phyloP scores from a whole-genome alignment of 495 filamentous ascomycete species.

The Penicillium soppii region DNA sequence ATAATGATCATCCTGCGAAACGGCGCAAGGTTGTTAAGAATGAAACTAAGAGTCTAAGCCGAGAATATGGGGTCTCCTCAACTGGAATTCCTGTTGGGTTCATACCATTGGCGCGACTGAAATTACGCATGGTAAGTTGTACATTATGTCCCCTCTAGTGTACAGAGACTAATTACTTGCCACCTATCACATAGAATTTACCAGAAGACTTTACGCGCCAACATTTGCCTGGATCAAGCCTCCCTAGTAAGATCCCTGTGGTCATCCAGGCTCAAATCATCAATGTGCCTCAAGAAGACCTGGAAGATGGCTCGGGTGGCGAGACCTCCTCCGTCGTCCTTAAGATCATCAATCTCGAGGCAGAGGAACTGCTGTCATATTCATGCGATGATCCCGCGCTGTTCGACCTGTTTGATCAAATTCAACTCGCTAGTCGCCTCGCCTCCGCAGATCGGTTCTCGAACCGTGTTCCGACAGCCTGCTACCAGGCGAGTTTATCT shows the following conservation, averaged over 20 bases:
- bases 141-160: not conserved
- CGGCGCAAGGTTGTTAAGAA: slow-evolving; percentile 34
- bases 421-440: slow-evolving; percentile 20
- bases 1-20: slow-evolving; percentile 28
- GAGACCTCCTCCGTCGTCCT: slow-evolving; percentile 21
- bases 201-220: not conserved
- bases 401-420: slow-evolving; percentile 18
- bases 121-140: slow-evolving; percentile 33
- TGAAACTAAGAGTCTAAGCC: slow-evolving; percentile 18
- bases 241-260: slow-evolving; percentile 27
- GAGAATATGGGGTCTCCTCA: slow-evolving; percentile 17
- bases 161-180: slow-evolving; percentile 8
- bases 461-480: slow-evolving; percentile 22
- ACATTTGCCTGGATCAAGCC: not conserved
- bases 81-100: slow-evolving; percentile 30
- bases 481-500: slow-evolving; percentile 35
- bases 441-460: slow-evolving; percentile 27
- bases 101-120: slow-evolving; percentile 37
- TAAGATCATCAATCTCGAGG: slow-evolving; percentile 4
- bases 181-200: not conserved
- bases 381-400: slow-evolving; percentile 16
- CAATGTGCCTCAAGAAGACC: not conserved
- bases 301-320: not conserved
- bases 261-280: slow-evolving; percentile 8
- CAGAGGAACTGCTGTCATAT: slow-evolving; percentile 17